These are phyloP conservation scores for Botrytis paeoniae DNA, from an alignment of 2,329 filamentous ascomycete genomes.

Conservation along the genomic window DNA sequence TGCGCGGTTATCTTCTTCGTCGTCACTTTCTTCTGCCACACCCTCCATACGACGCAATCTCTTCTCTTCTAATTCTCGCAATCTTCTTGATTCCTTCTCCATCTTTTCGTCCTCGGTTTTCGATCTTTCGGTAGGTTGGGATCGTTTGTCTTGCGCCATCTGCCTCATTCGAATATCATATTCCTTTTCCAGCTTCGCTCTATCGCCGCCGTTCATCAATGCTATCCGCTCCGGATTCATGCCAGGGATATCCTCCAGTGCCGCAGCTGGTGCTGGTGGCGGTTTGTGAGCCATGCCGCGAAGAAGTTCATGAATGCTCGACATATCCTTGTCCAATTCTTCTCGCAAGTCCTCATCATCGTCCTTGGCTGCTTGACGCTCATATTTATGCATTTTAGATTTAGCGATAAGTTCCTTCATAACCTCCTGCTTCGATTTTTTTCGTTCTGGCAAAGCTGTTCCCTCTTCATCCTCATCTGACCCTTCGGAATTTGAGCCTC, in stretches of 20 bases:
- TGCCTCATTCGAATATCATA: slow-evolving; percentile 84
- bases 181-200: slow-evolving; percentile 72
- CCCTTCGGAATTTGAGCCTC: slow-evolving; percentile 46
- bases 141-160: slow-evolving; percentile 78
- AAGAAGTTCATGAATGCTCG: slow-evolving; percentile 71
- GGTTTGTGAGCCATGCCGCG: slow-evolving; percentile 52
- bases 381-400: slow-evolving; percentile 92
- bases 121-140: slow-evolving; percentile 79
- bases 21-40: slow-evolving; percentile 65
- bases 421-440: slow-evolving; percentile 94
- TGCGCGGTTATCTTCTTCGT: slow-evolving; percentile 45
- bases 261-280: slow-evolving; percentile 41
- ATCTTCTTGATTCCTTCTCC: slow-evolving; percentile 69
- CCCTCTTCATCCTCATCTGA: slow-evolving; percentile 51
- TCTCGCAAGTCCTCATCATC: slow-evolving; percentile 85
- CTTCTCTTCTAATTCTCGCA: slow-evolving; percentile 80
- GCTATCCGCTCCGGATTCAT: slow-evolving; percentile 64
- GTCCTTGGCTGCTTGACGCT: slow-evolving; percentile 88
- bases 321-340: slow-evolving; percentile 79
- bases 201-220: slow-evolving; percentile 58
- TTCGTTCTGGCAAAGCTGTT: slow-evolving; percentile 67
- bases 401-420: slow-evolving; percentile 98
- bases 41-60: slow-evolving; percentile 84
- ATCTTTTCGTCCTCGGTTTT: slow-evolving; percentile 88
- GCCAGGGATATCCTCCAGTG: slow-evolving; percentile 39